Evolutionary conservation across 257 asterid genomes (phyloP), one percentile per base, ranked within the genome.

Genomic region (Salvia rosmarinus): DNA sequence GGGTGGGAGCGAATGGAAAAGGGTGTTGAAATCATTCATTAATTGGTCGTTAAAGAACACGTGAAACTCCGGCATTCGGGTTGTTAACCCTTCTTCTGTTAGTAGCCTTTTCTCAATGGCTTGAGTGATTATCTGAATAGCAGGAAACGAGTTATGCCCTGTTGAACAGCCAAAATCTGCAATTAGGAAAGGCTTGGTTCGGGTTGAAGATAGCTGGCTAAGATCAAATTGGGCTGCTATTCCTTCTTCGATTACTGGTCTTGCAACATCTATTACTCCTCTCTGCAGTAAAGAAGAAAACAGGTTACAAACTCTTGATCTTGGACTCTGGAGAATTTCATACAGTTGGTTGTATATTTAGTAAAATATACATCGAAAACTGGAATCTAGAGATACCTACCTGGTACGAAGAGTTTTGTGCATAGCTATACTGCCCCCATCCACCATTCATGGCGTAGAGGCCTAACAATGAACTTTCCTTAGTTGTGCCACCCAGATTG

Each of bases 141-240:
- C 82, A 6, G 81, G 81, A 34, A 88, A 78, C 12, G 88, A 80
- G 79, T 85, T 85, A 14, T 71, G 77, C 6, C 90, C 95, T 3
- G 81, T 78, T 12, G 86, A 84, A 67, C 89, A 82, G 42, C 92
- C 92, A 12, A 82, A 83, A 50, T 84, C 89, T 23, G 85, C 92
- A 46, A 82, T 77, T 1, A 74, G 19, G 40, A 80, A 77, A 8
- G 67, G 23, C 52, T 16, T 35, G 30, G 3, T 9, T 30, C 43
- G 30, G 60, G 74, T 19, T 14, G 76, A 39, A 13, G 50, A 56
- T 46, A 63, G 72, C 5, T 51, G 77, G 19, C 37, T 25, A 5
- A 70, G 21, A 14, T 79, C 74, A 3, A 79, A 76, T 20, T 79
- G 73, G 14, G 7, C 44, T 19, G 78, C 67, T 1, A 82, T 76